These are phyloP conservation scores for Pythium pyrilobum DNA, from an alignment of 352 stramenopile genomes.

Conservation along the genomic window DNA sequence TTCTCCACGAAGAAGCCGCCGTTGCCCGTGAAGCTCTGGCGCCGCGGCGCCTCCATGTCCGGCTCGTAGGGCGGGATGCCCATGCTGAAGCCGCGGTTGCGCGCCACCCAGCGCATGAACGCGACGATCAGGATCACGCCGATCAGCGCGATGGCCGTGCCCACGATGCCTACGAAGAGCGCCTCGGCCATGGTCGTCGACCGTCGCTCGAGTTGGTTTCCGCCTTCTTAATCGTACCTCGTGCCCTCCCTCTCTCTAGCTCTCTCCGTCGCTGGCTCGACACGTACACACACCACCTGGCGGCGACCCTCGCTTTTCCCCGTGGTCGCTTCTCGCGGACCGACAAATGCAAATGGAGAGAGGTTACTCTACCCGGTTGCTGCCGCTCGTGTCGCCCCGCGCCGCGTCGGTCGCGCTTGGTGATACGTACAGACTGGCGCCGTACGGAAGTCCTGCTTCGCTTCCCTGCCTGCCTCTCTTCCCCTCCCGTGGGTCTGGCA, in stretches of 20 bases:
- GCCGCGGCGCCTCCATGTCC: conserved; percentile 8
- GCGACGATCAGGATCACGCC: conserved; percentile 19
- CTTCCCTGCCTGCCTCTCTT: too few species aligned
- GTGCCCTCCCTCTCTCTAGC: not conserved
- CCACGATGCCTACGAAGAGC: conserved; percentile 21
- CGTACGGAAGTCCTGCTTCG: too few species aligned
- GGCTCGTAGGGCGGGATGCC: conserved; percentile 28
- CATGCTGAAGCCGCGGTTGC: conserved; percentile 16
- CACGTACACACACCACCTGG: too few species aligned
- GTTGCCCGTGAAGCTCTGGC: conserved; percentile 9
- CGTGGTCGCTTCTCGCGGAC: too few species aligned
- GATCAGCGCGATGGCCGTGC: conserved; percentile 17
- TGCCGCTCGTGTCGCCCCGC: too few species aligned
- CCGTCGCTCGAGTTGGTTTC: not conserved
- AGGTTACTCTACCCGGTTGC: too few species aligned
- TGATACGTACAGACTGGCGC: too few species aligned
- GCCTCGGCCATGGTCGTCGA: conserved; percentile 13
- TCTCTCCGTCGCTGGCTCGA: not conserved
- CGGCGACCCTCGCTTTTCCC: too few species aligned
- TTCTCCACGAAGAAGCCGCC: conserved; percentile 41
- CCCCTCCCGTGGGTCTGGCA: too few species aligned
- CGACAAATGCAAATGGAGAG: too few species aligned
- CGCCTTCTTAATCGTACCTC: not conserved
- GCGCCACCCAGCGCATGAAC: conserved; percentile 21
- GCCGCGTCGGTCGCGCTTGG: too few species aligned